phyloP scores from a whole-genome alignment of 495 filamentous ascomycete genomes.

The Letharia columbiana region DNA sequence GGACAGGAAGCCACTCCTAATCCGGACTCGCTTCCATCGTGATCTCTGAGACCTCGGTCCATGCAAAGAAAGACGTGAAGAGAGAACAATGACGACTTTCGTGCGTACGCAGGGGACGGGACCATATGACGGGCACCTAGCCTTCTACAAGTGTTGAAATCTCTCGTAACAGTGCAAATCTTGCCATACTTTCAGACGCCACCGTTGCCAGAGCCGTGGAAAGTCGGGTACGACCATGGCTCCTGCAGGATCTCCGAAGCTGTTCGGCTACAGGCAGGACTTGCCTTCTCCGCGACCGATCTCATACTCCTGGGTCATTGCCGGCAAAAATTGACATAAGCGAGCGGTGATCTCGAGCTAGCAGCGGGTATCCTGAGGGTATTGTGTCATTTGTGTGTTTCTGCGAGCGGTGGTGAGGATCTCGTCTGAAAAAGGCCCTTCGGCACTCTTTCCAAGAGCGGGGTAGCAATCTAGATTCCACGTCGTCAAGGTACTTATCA shows the following conservation, averaged over 20 bases:
- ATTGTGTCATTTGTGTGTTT: not conserved
- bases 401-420: not conserved
- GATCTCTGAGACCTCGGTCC: too few species aligned
- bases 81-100: too few species aligned
- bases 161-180: not conserved
- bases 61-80: too few species aligned
- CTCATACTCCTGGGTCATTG: not conserved
- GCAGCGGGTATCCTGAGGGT: not conserved
- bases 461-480: not conserved
- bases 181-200: not conserved
- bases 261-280: not conserved
- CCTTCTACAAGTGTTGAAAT: not conserved
- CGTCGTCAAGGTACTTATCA: not conserved
- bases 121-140: not conserved
- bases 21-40: too few species aligned
- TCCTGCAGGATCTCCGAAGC: not conserved
- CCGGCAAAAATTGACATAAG: not conserved
- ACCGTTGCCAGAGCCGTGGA: not conserved
- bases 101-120: not conserved
- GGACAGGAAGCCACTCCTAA: too few species aligned
- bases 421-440: not conserved
- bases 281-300: not conserved
- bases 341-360: not conserved
- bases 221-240: not conserved
- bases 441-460: not conserved